Conservation (phyloP, 176 grass and related monocot genomes). For the Zea luxurians region DNA sequence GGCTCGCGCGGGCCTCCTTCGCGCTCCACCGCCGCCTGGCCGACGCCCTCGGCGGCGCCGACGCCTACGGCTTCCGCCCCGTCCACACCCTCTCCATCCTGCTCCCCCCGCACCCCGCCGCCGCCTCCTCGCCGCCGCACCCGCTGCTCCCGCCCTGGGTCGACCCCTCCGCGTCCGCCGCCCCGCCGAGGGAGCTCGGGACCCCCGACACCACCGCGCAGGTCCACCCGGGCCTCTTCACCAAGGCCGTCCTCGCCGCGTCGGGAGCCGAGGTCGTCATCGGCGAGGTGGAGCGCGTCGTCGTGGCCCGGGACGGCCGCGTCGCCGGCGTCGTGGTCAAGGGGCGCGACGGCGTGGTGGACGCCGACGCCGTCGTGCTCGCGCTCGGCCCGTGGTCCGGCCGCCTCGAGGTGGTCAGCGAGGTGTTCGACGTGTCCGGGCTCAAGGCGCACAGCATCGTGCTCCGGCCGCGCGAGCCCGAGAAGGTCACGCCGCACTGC, state of each 20-base stretch:
- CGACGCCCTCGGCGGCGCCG: conserved; percentile 50
- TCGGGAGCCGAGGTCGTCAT: conserved; percentile 66
- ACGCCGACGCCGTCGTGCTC: conserved; percentile 76
- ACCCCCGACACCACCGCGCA: conserved; percentile 76
- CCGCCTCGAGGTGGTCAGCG: conserved; percentile 42
- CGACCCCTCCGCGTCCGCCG: conserved; percentile 48
- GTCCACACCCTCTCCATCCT: conserved; percentile 72
- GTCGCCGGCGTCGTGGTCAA: conserved; percentile 61
- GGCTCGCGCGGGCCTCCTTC: conserved; percentile 73
- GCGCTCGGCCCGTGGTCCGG: conserved; percentile 84
- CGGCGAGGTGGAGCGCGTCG: conserved; percentile 75
- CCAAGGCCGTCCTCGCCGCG: conserved; percentile 64
- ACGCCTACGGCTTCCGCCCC: conserved; percentile 68
- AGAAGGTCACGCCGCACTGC: conserved; percentile 73
- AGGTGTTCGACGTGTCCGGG: conserved; percentile 67
- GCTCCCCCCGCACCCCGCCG: neutral
- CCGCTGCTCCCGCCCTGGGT: conserved; percentile 66
- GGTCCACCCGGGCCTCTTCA: conserved; percentile 90
- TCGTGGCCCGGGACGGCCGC: conserved; percentile 46
- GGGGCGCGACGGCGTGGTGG: conserved; percentile 45
- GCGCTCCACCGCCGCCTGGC: conserved; percentile 69
- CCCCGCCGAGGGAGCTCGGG: conserved; percentile 57
- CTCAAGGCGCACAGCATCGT: conserved; percentile 91
- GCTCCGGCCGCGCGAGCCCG: conserved; percentile 56
- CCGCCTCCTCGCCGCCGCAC: conserved; percentile 5